These are phyloP conservation scores for Wickerhamomyces hampshirensis DNA, from an alignment of 805 yeast species.

Conservation along the genomic window DNA sequence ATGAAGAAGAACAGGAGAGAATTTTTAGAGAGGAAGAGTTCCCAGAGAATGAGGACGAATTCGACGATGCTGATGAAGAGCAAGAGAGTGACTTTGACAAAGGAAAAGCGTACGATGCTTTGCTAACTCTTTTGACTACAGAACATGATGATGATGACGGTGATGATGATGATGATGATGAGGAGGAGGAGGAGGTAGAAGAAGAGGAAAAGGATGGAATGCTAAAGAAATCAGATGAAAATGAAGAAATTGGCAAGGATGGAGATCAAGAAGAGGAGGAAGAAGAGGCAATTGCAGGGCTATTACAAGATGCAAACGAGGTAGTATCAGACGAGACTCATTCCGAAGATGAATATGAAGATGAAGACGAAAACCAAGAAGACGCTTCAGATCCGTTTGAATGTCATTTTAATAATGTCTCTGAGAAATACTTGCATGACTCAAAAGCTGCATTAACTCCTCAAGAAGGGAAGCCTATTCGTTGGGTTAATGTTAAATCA, in stretches of 20 bases:
- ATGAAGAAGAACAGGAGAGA: slow-evolving; percentile 18
- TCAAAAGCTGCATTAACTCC: slow-evolving; percentile 29
- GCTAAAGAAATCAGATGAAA: no score
- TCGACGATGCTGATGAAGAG: slow-evolving; percentile 14
- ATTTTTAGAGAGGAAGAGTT: no score
- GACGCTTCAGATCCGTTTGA: slow-evolving; percentile 68
- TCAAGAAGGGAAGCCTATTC: slow-evolving; percentile 11
- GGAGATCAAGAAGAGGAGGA: slow-evolving; percentile 25
- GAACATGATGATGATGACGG: slow-evolving; percentile 33
- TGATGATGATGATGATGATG: slow-evolving; percentile 8
- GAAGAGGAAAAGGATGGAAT: slow-evolving; percentile 17
- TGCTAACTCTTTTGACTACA: slow-evolving; percentile 53
- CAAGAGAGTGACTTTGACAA: slow-evolving; percentile 19
- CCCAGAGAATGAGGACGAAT: slow-evolving; percentile 16
- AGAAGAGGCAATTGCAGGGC: slow-evolving; percentile 18
- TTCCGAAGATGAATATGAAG: slow-evolving; percentile 25
- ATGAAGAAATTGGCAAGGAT: slow-evolving; percentile 27
- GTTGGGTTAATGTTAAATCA: slow-evolving; percentile 23
- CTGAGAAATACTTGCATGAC: slow-evolving; percentile 31
- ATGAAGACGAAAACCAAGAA: slow-evolving; percentile 30
- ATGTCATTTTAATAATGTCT: slow-evolving; percentile 58
- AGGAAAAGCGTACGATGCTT: slow-evolving; percentile 59
- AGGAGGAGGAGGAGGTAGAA: slow-evolving; percentile 11
- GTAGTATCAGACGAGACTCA: no score
- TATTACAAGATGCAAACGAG: no score